Conservation (phyloP, 225 moss, liverwort and hornwort species). For the Marchantia polymorpha region DNA sequence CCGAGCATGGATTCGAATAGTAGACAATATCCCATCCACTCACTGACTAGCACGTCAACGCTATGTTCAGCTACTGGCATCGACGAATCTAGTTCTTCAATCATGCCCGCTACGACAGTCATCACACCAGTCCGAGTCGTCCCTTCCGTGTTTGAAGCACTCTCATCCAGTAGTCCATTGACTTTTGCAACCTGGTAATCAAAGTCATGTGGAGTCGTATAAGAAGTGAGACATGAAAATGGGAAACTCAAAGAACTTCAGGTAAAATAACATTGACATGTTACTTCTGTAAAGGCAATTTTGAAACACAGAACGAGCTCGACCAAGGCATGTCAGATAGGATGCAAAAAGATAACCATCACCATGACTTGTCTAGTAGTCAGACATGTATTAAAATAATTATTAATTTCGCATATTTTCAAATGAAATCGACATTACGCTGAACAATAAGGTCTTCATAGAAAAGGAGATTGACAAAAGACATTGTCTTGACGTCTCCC, state of each 20-base stretch:
- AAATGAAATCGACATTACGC: too few relatives aligned
- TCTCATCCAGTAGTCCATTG: conserved; percentile 71
- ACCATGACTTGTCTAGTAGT: too few relatives aligned
- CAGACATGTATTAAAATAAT: too few relatives aligned
- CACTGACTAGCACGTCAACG: conserved; percentile 82
- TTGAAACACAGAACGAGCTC: neutral
- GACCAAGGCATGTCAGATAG: neutral
- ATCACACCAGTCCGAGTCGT: conserved; percentile 51
- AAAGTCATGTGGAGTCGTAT: neutral
- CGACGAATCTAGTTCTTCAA: conserved; percentile 72
- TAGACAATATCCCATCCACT: conserved; percentile 98
- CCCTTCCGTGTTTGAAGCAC: conserved; percentile 28
- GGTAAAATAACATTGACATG: neutral
- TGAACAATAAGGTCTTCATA: too few relatives aligned
- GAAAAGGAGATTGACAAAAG: too few relatives aligned
- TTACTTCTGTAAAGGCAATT: neutral
- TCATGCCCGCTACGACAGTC: conserved; percentile 78
- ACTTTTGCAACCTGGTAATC: conserved; percentile 66
- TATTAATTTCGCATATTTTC: too few relatives aligned
- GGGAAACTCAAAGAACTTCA: neutral
- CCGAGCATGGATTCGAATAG: conserved; percentile 95
- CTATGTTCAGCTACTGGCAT: conserved; percentile 64
- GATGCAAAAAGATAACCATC: too few relatives aligned
- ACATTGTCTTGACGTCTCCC: neutral
- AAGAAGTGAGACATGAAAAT: conserved; percentile 7